phyloP scores from a whole-genome alignment of 192 early-diverging fungal species.

The Funneliformis mosseae region DNA sequence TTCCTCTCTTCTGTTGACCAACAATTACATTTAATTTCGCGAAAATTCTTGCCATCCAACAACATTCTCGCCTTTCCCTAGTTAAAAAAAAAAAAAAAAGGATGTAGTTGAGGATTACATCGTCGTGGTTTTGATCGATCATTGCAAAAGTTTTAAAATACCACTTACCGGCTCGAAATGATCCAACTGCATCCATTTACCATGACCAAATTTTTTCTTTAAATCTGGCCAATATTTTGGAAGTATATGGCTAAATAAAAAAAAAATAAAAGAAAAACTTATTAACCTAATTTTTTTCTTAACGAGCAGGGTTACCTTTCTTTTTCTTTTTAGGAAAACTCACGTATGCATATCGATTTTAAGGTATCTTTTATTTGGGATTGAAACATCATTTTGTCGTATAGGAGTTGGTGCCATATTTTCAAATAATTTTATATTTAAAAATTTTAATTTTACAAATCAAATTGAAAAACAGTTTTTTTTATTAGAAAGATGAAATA shows the following conservation, averaged over 20 bases:
- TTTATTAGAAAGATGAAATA: too few species aligned
- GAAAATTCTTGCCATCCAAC: constrained; percentile 69
- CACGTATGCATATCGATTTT: constrained; percentile 26
- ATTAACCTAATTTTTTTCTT: too few species aligned
- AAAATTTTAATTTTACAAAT: too few species aligned
- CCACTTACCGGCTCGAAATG: constrained; percentile 43
- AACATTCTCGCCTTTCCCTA: constrained; percentile 67
- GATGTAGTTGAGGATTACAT: background rate
- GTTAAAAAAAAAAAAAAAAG: background rate
- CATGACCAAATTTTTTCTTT: constrained; percentile 62
- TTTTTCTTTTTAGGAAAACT: background rate
- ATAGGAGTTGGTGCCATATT: background rate
- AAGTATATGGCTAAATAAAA: constrained; percentile 57
- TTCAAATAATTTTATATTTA: background rate
- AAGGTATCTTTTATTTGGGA: background rate
- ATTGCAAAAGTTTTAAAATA: background rate
- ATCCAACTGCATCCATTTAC: constrained; percentile 51
- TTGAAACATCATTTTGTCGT: background rate
- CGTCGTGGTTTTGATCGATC: background rate
- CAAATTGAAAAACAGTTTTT: too few species aligned
- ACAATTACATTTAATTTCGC: constrained; percentile 70
- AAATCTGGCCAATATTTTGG: constrained; percentile 65
- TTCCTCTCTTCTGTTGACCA: constrained; percentile 65
- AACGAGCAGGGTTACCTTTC: too few species aligned
- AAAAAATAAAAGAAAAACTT: background rate